These are phyloP conservation scores for Arbutus unedo DNA, from an alignment of 148 eudicot genomes.

Conservation along the genomic window DNA sequence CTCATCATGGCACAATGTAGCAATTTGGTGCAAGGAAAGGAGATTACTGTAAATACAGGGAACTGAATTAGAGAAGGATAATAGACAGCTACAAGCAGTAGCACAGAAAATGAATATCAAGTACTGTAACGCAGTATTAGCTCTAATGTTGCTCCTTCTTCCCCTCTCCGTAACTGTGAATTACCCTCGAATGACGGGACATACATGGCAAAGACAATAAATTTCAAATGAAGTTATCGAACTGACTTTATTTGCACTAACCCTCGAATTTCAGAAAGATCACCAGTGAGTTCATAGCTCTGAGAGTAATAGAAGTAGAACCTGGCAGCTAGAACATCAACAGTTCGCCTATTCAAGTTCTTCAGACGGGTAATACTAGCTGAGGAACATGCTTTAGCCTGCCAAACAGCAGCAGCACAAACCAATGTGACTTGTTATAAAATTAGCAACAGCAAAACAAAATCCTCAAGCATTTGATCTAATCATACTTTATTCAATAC, in stretches of 20 bases:
- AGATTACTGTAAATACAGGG: constrained; percentile 54
- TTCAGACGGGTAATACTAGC: constrained; percentile 81
- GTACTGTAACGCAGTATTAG: not conserved
- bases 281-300: constrained; percentile 83
- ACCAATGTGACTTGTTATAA: not conserved
- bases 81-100: not conserved
- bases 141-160: not conserved
- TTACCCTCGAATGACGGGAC: not conserved
- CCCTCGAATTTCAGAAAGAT: constrained; percentile 89
- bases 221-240: not conserved
- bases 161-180: not conserved
- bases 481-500: constrained; percentile 22
- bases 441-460: not conserved
- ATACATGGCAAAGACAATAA: not conserved
- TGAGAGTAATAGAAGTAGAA: constrained; percentile 78
- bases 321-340: constrained; percentile 83
- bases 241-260: constrained; percentile 27
- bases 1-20: constrained; percentile 94
- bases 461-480: not conserved
- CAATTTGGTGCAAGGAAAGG: constrained; percentile 78
- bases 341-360: constrained; percentile 67
- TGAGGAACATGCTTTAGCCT: constrained; percentile 90
- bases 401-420: constrained; percentile 18
- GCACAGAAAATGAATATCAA: not conserved
- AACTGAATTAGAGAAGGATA: constrained; percentile 13